phyloP scores from a whole-genome alignment of 179 eudicot genomes.

The Nepenthes alata region DNA sequence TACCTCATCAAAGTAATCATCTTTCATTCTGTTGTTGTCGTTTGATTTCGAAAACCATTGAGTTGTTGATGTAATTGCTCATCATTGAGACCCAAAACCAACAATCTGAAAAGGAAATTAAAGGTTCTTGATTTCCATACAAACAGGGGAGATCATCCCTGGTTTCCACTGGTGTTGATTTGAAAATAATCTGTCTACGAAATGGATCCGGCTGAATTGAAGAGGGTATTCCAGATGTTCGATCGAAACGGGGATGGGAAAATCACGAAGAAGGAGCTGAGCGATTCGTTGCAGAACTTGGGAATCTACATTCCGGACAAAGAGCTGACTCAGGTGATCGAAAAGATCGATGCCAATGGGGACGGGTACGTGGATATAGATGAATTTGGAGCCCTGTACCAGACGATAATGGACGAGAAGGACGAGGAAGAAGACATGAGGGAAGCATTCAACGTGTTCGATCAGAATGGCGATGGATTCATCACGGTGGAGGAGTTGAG shows the following conservation, averaged over 20 bases:
- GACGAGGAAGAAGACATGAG: constrained; percentile 70
- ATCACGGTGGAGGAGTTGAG: constrained; percentile 68
- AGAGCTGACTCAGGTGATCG: constrained; percentile 46
- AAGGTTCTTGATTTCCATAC: too few species aligned
- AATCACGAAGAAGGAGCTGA: constrained; percentile 47
- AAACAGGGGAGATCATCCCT: too few species aligned
- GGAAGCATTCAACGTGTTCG: constrained; percentile 80
- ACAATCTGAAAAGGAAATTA: too few species aligned
- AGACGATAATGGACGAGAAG: constrained; percentile 41
- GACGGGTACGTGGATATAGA: constrained; percentile 68
- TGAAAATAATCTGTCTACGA: background rate
- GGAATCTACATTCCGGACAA: constrained; percentile 52
- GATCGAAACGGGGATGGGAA: constrained; percentile 61
- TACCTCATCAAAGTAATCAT: too few species aligned
- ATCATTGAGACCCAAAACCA: too few species aligned
- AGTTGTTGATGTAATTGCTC: too few species aligned
- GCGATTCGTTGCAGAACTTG: constrained; percentile 43
- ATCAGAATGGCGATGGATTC: constrained; percentile 71
- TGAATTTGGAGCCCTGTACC: constrained; percentile 53
- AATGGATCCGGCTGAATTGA: constrained; percentile 55
- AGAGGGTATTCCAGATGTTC: constrained; percentile 61
- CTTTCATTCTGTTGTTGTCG: too few species aligned
- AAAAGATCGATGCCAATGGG: constrained; percentile 46
- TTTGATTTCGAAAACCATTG: too few species aligned
- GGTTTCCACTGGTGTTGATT: background rate